Conservation (phyloP, 1,139 yeast genomes). For the Debaryomycetaceae sp. region DNA sequence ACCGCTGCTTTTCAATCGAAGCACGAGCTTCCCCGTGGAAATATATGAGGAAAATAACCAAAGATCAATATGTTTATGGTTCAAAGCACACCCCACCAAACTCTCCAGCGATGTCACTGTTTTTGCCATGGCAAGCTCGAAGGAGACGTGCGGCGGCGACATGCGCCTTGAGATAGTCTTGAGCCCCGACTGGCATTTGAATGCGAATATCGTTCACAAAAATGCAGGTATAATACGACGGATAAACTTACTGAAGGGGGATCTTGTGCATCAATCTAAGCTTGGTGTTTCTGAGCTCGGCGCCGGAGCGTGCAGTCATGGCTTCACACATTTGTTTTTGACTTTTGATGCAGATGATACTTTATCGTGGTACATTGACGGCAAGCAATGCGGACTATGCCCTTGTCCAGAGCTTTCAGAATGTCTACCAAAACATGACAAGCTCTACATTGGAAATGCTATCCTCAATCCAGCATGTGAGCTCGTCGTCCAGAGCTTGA, state of each 20-base stretch:
- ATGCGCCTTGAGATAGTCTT: background rate
- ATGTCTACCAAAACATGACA: slow-evolving; percentile 24
- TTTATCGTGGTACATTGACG: slow-evolving; percentile 28
- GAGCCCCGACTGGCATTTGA: slow-evolving; percentile 18
- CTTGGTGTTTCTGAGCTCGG: too few relatives aligned
- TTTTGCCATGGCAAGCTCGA: slow-evolving; percentile 20
- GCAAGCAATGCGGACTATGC: slow-evolving; percentile 34
- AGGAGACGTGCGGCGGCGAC: slow-evolving; percentile 2
- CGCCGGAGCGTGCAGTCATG: too few relatives aligned
- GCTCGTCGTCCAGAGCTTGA: slow-evolving; percentile 21
- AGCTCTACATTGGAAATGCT: slow-evolving; percentile 25
- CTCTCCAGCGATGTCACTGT: slow-evolving; percentile 9
- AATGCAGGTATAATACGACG: slow-evolving; percentile 18
- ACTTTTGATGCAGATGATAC: slow-evolving; percentile 29
- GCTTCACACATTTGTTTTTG: slow-evolving; percentile 22
- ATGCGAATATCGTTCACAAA: slow-evolving; percentile 18
- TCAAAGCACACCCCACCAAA: slow-evolving; percentile 14
- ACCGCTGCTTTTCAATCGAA: slow-evolving; percentile 11
- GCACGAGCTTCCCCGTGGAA: slow-evolving; percentile 7
- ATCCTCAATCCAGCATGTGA: slow-evolving; percentile 11
- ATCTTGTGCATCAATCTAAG: too few relatives aligned
- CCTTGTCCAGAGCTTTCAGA: slow-evolving; percentile 29
- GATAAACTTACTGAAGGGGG: too few relatives aligned
- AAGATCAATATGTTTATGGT: slow-evolving; percentile 26
- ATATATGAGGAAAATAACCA: slow-evolving; percentile 4